Base-by-base conservation (phyloP, 768 basidiomycete genomes). In the Naganishia vishniacii region DNA sequence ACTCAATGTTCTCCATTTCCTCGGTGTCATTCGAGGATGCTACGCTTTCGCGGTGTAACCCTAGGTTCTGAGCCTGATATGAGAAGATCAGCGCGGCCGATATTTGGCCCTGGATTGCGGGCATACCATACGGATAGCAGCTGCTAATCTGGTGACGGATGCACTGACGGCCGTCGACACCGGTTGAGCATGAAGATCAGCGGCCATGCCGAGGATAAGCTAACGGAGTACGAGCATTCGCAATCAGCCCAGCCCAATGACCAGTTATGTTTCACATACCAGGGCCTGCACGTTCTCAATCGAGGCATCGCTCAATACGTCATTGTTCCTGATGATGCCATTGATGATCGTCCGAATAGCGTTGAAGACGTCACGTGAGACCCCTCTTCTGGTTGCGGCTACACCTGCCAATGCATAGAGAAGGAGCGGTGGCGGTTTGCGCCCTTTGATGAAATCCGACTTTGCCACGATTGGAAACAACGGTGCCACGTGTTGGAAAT, bases 401-500 rank as follows among this genome's bases (percentile, higher is more conserved):
- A 97, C 86, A 31, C 91, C 86, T 77, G 92, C 97, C 78, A 98
- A 92, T 40, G 90, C 86, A 77, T 97, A 97, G 23, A 98, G 82
- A 63, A 98, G 78, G 25, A 99, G 81, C 0, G 81, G 80, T 4
- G 88, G 85, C 2, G 91, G 84, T 0, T 87, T 88, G 15, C 84
- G 85, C 23, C 84, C 82, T 53, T 86, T 82, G 66, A 95, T 80
- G 72, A 99, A 97, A 74, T 99, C 94, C 26, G 84, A 82, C 72
- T 88, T 84, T 18, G 89, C 89, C 64, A 98, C 84, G 69, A 99
- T 81, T 12, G 95, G 94, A 63, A 97, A 83, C 44, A 89, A 80
- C n/a, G 89, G 89, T 1, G 89, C 85, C 48, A 79, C 69, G 37
- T 93, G 82, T n/a, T 92, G 86, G 78, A 95, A 99, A 79, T 93